Evolutionary conservation across 805 yeast species (phyloP).

Genomic region (Brettanomyces custersianus): DNA sequence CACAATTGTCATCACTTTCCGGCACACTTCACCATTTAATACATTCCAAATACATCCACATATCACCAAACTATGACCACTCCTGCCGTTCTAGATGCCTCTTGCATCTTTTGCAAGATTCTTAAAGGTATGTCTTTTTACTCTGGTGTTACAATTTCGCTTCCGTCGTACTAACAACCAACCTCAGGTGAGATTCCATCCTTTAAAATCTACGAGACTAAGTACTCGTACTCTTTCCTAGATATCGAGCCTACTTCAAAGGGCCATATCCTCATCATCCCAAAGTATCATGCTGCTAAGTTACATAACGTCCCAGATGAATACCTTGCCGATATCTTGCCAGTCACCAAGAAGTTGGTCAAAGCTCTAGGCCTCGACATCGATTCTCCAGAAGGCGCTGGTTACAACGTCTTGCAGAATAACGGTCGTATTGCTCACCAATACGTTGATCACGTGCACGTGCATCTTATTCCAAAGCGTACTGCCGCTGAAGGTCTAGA

Average conservation of each 20-base stretch:
- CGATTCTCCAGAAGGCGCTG: slow-evolving; percentile 57
- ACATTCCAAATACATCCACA: not conserved
- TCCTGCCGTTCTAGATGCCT: slow-evolving; percentile 31
- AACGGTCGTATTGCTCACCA: slow-evolving; percentile 95
- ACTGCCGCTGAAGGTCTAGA: slow-evolving; percentile 64
- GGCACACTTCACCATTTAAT: not conserved
- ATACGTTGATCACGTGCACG: slow-evolving; percentile 91
- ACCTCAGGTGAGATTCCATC: slow-evolving; percentile 83
- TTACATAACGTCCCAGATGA: slow-evolving; percentile 92
- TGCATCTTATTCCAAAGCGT: slow-evolving; percentile 90
- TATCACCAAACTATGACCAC: not conserved
- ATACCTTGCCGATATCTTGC: slow-evolving; percentile 74
- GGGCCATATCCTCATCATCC: slow-evolving; percentile 86
- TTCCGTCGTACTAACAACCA: not conserved
- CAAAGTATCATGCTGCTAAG: slow-evolving; percentile 90
- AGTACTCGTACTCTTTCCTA: slow-evolving; percentile 69
- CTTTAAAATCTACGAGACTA: slow-evolving; percentile 82
- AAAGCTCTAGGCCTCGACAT: slow-evolving; percentile 56
- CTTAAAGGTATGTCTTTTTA: slow-evolving; percentile 52
- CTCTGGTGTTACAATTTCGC: not conserved
- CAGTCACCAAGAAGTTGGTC: slow-evolving; percentile 81
- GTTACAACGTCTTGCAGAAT: slow-evolving; percentile 86
- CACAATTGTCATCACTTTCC: not conserved
- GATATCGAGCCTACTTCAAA: slow-evolving; percentile 89
- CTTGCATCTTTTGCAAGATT: slow-evolving; percentile 90